Evolutionary conservation across 2,329 filamentous ascomycete species (phyloP).

Genomic region (Ophiostoma tasmaniense): DNA sequence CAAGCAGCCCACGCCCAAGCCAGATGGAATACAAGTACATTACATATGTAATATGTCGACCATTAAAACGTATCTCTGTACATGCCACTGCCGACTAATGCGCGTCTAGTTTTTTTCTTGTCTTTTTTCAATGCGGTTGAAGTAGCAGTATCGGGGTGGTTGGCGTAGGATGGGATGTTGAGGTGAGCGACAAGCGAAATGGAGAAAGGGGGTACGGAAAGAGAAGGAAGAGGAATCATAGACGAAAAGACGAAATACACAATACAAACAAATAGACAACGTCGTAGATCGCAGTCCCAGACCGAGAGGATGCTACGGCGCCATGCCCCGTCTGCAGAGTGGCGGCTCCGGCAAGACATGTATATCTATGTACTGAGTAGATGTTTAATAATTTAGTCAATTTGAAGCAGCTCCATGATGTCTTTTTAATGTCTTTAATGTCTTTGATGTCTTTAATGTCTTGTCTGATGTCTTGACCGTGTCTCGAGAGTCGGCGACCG

Average conservation of each 20-base stretch:
- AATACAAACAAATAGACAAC: not conserved
- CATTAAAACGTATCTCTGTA: not conserved
- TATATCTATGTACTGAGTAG: too few relatives aligned
- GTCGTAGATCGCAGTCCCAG: not conserved
- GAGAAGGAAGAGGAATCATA: not conserved
- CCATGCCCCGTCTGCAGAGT: not conserved
- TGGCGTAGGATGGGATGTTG: not conserved
- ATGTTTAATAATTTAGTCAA: too few relatives aligned
- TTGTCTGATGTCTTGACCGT: not conserved
- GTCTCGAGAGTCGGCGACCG: not conserved
- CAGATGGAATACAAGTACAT: not conserved
- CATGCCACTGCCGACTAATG: slow-evolving; percentile 2
- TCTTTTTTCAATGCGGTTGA: not conserved
- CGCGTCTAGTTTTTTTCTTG: not conserved
- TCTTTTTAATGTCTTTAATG: not conserved
- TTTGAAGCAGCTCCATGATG: not conserved
- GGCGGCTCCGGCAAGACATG: not conserved
- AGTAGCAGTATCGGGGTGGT: not conserved
- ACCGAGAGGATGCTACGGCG: not conserved
- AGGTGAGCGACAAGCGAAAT: slow-evolving; percentile 3
- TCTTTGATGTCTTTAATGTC: not conserved
- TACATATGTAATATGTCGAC: not conserved
- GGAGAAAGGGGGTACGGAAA: not conserved
- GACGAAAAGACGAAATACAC: not conserved
- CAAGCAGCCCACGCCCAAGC: not conserved